These are phyloP conservation scores for Leishmania amazonensis DNA, from an alignment of 208 protist species.

Conservation along the genomic window DNA sequence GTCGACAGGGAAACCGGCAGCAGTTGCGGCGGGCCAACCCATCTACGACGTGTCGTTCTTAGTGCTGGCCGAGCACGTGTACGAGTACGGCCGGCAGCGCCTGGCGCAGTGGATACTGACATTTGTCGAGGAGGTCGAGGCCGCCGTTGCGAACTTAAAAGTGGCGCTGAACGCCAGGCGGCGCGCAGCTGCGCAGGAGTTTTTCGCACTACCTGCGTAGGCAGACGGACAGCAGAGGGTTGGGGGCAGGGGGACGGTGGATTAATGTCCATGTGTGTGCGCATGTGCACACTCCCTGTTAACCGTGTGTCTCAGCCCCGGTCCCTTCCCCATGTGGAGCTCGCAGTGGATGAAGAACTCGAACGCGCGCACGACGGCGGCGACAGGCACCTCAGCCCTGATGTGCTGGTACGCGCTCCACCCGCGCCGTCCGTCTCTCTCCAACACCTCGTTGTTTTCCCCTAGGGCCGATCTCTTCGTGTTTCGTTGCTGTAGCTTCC, in stretches of 20 bases:
- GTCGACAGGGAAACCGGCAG: background rate
- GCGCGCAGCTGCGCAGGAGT: constrained; percentile 40
- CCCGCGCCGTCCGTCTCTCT: background rate
- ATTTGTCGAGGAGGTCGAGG: constrained; percentile 97
- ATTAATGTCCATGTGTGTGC: background rate
- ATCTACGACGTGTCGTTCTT: constrained; percentile 22
- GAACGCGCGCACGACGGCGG: background rate
- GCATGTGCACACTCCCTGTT: background rate
- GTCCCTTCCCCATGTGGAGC: background rate
- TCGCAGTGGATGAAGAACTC: background rate
- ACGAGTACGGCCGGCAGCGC: constrained; percentile 94
- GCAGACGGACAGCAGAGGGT: background rate
- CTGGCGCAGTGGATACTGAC: constrained; percentile 97
- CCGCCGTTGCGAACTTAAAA: constrained; percentile 96
- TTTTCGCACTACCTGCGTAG: constrained; percentile 22
- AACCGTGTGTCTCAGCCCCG: background rate
- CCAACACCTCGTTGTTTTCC: background rate
- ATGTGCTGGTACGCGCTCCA: background rate
- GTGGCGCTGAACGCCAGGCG: constrained; percentile 57
- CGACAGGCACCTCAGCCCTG: background rate
- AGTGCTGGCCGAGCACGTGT: constrained; percentile 82
- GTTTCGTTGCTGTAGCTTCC: background rate
- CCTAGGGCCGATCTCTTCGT: background rate
- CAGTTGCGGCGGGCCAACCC: background rate
- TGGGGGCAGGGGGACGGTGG: background rate